phyloP scores from a whole-genome alignment of 2,329 filamentous ascomycete species.

The Parastagonospora avenae region DNA sequence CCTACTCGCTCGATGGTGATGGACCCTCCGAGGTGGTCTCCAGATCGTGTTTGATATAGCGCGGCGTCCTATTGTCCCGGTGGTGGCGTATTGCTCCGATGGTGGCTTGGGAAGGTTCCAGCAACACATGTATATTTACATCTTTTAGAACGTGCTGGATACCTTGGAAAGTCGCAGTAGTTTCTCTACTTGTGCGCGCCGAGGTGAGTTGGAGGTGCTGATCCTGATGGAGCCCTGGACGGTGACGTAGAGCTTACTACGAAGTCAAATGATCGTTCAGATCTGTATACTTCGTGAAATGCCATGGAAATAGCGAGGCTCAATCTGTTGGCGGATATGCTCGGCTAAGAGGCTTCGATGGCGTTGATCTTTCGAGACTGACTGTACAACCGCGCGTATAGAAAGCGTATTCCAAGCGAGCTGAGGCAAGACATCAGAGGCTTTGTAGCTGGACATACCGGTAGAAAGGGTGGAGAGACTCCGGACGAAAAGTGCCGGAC shows the following conservation, averaged over 20 bases:
- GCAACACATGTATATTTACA: conserved; percentile 69
- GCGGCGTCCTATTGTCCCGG: conserved; percentile 53
- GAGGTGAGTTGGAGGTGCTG: no score
- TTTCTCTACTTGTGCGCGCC: conserved; percentile 57
- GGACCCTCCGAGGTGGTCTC: conserved; percentile 59
- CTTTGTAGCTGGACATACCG: conserved; percentile 10
- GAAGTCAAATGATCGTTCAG: no score
- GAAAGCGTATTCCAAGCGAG: conserved; percentile 2
- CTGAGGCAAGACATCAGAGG: conserved; percentile 6
- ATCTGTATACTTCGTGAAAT: no score
- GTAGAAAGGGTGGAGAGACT: conserved; percentile 6
- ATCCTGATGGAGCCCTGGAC: no score
- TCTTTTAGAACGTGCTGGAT: not conserved
- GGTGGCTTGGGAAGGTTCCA: conserved; percentile 68
- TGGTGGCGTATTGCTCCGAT: conserved; percentile 55
- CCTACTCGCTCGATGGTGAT: conserved; percentile 49
- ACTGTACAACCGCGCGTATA: conserved; percentile 8
- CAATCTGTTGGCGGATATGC: no score
- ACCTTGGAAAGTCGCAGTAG: conserved; percentile 61
- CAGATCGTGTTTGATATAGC: conserved; percentile 55
- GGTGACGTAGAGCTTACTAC: no score
- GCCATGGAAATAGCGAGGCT: no score
- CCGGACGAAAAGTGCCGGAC: no score
- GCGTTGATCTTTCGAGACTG: conserved; percentile 1
- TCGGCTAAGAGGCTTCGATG: conserved; percentile 50